Conservation (phyloP, 176 grass and related monocot species). For the Cenchrus americanus region DNA sequence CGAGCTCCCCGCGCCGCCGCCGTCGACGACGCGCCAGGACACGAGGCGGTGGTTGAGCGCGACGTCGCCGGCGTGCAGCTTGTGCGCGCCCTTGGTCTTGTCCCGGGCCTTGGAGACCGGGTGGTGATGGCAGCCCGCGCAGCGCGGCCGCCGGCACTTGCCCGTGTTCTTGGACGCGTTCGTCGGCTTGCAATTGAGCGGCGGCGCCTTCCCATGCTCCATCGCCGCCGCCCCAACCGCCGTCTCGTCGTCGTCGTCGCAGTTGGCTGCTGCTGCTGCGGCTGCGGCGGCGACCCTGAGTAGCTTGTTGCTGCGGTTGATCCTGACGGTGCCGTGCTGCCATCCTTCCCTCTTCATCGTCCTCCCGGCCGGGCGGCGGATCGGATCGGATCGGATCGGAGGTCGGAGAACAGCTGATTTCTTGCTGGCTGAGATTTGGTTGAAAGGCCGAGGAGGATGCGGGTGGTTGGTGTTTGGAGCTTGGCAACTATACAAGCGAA, state of each 20-base stretch:
- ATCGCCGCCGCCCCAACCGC: background rate
- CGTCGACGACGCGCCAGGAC: slow-evolving; percentile 69
- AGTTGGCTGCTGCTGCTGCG: background rate
- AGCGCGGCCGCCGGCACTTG: slow-evolving; percentile 61
- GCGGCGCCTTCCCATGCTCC: background rate
- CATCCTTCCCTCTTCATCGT: slow-evolving; percentile 88
- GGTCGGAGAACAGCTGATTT: background rate
- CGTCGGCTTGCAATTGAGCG: slow-evolving; percentile 53
- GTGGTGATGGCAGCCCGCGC: slow-evolving; percentile 65
- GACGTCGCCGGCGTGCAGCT: slow-evolving; percentile 77
- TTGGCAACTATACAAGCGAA: background rate
- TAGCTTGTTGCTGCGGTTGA: slow-evolving; percentile 44
- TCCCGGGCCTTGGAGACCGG: slow-evolving; percentile 66
- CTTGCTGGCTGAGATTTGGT: slow-evolving; percentile 8
- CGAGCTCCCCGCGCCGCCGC: background rate
- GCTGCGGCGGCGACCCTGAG: slow-evolving; percentile 4
- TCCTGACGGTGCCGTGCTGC: slow-evolving; percentile 66
- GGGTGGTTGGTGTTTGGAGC: slow-evolving; percentile 37
- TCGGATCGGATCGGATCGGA: background rate
- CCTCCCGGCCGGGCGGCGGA: background rate
- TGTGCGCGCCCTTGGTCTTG: slow-evolving; percentile 79
- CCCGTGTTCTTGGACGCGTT: slow-evolving; percentile 58
- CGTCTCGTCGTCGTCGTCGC: background rate
- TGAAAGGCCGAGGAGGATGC: background rate
- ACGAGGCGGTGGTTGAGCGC: slow-evolving; percentile 79